Conservation (phyloP, 2,329 filamentous ascomycete species). For the Thielaviopsis cerberus region DNA sequence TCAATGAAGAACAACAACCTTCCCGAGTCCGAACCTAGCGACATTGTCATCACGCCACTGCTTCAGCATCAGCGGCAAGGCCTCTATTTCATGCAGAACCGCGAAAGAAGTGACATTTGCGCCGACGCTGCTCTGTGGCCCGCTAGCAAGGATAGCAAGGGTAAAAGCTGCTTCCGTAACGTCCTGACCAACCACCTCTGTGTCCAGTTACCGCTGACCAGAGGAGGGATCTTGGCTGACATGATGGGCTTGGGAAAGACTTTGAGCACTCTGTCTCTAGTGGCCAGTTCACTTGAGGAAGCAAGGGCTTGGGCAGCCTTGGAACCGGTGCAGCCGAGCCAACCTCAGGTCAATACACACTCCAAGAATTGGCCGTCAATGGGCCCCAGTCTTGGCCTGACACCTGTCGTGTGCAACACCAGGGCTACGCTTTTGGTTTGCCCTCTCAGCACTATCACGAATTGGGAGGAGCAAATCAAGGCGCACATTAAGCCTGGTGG, state of each 20-base stretch:
- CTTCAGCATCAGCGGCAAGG: constrained; percentile 81
- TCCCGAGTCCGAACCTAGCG: constrained; percentile 49
- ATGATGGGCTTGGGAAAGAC: constrained; percentile 87
- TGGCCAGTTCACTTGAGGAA: constrained; percentile 45
- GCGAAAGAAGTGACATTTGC: constrained; percentile 47
- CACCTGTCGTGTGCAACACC: constrained; percentile 43
- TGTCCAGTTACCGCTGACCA: constrained; percentile 38
- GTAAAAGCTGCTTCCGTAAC: constrained; percentile 35
- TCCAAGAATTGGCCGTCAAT: constrained; percentile 17
- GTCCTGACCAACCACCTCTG: constrained; percentile 62
- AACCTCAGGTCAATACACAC: constrained; percentile 21
- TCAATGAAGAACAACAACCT: constrained; percentile 61
- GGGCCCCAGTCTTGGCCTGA: constrained; percentile 26
- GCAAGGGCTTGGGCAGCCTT: constrained; percentile 42
- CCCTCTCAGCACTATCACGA: constrained; percentile 75
- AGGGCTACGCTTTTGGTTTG: constrained; percentile 73
- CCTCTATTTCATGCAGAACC: constrained; percentile 64
- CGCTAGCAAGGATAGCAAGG: constrained; percentile 29
- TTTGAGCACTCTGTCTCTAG: constrained; percentile 64
- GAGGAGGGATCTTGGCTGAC: constrained; percentile 60
- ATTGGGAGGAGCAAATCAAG: constrained; percentile 86
- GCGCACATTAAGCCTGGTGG: constrained; percentile 50
- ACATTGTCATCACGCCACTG: constrained; percentile 45
- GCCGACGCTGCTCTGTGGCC: constrained; percentile 64
- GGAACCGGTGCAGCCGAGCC: constrained; percentile 30